Percentiles rank a stretch among this genome's conserved stretches.
Conservation (phyloP, 2,329 filamentous ascomycete species). For the Epichloe aotearoae region DNA sequence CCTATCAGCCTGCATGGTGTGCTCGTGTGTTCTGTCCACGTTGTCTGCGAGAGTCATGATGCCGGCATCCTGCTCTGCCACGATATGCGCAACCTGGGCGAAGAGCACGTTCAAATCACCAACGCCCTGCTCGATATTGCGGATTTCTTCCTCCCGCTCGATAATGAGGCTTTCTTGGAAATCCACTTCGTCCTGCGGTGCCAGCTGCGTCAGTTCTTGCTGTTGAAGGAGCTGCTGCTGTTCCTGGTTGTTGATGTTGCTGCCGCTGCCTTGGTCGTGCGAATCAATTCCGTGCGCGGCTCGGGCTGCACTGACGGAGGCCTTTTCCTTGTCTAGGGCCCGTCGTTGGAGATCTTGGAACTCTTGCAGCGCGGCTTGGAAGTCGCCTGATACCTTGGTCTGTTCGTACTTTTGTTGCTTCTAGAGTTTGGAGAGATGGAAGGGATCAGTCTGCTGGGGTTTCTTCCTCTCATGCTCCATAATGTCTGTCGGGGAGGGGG, state of each 20-base stretch:
- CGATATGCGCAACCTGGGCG: conserved; percentile 94
- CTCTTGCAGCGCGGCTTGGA: conserved; percentile 74
- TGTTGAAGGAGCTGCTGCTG: conserved; percentile 45
- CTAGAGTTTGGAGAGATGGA: conserved; percentile 45
- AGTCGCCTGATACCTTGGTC: conserved; percentile 86
- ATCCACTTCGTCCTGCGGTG: conserved; percentile 87
- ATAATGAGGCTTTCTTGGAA: conserved; percentile 94
- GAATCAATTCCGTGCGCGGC: conserved; percentile 55
- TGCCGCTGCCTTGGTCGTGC: conserved; percentile 10
- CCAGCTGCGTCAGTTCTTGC: conserved; percentile 65
- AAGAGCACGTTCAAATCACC: conserved; percentile 94
- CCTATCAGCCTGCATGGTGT: conserved; percentile 72
- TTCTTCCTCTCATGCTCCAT: not conserved
- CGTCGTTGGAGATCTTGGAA: conserved; percentile 86
- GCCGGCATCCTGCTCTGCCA: conserved; percentile 77
- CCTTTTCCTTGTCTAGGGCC: conserved; percentile 84
- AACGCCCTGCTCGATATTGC: conserved; percentile 93
- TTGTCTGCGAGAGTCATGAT: conserved; percentile 84
- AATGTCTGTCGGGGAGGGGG: not conserved
- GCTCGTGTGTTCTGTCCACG: conserved; percentile 66
- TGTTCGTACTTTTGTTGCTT: conserved; percentile 94
- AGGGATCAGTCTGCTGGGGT: not conserved
- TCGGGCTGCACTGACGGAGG: conserved; percentile 70
- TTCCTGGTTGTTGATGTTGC: conserved; percentile 13
- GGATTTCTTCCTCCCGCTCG: conserved; percentile 92